A percentile compares a stretch with the other conserved stretches of the same genome.
These are phyloP conservation scores for Solanum neorickii DNA, from an alignment of 257 asterid genomes.

Conservation along the genomic window DNA sequence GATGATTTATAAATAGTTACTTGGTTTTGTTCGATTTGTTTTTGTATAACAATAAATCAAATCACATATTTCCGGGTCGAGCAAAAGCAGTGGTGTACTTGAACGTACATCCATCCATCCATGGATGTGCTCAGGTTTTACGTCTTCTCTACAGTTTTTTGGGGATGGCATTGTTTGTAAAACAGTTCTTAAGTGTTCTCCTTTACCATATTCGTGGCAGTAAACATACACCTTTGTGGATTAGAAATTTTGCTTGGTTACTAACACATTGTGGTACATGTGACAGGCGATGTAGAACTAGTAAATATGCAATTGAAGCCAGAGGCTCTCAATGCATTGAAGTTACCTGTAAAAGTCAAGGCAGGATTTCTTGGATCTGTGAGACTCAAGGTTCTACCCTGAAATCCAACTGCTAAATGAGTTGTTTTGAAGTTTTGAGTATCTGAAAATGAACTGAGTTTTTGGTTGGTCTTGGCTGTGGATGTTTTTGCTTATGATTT, in stretches of 20 bases:
- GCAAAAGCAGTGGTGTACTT: background rate
- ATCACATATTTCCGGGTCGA: background rate
- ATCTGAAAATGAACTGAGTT: background rate
- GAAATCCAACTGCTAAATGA: background rate
- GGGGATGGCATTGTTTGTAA: background rate
- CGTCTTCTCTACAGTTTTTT: background rate
- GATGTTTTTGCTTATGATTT: background rate
- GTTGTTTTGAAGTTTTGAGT: background rate
- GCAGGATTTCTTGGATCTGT: constrained; percentile 99
- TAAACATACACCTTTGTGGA: background rate
- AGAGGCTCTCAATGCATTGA: constrained; percentile 96
- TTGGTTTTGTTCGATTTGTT: background rate
- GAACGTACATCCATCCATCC: background rate
- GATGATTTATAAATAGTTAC: background rate
- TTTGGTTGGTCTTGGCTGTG: background rate
- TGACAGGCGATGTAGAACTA: constrained; percentile 83
- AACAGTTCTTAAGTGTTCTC: background rate
- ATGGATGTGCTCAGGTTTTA: background rate
- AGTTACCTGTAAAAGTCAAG: constrained; percentile 94
- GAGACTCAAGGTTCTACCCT: constrained; percentile 73
- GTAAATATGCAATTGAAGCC: constrained; percentile 97
- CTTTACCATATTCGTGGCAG: background rate
- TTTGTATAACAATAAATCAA: background rate
- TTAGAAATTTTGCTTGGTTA: background rate
- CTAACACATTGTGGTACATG: background rate